These are phyloP conservation scores for Drechslerella dactyloides DNA, from an alignment of 2,329 filamentous ascomycete genomes.

Conservation along the genomic window DNA sequence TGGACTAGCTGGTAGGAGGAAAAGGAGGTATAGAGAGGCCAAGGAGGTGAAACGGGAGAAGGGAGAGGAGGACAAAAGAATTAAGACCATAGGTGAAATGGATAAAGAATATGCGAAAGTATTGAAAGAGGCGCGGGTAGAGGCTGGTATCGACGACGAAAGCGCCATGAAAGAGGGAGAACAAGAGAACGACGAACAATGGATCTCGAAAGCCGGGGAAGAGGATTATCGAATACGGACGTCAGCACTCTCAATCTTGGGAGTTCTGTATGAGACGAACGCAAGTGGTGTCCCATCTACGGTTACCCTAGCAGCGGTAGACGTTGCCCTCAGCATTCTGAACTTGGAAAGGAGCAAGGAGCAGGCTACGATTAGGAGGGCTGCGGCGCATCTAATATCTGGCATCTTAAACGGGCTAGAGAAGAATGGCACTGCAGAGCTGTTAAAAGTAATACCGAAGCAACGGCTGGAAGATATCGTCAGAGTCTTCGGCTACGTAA, in stretches of 20 bases:
- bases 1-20: constrained; percentile 69
- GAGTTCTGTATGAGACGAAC: constrained; percentile 67
- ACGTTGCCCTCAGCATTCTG: constrained; percentile 69
- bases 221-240: constrained; percentile 74
- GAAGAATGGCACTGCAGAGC: constrained; percentile 59
- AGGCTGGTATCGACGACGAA: constrained; percentile 58
- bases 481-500: constrained; percentile 69
- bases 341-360: constrained; percentile 68
- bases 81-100: constrained; percentile 29
- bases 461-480: constrained; percentile 64
- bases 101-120: constrained; percentile 42
- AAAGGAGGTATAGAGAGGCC: constrained; percentile 58
- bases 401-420: constrained; percentile 69
- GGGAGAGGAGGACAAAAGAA: constrained; percentile 61
- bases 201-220: constrained; percentile 56
- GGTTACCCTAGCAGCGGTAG: constrained; percentile 66
- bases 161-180: constrained; percentile 66
- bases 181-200: constrained; percentile 54
- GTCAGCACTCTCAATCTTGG: constrained; percentile 72
- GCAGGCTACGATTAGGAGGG: constrained; percentile 70
- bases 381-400: constrained; percentile 70
- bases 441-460: constrained; percentile 52
- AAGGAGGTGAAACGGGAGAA: constrained; percentile 64
- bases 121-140: constrained; percentile 38
- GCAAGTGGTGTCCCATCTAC: constrained; percentile 64